Conservation (phyloP, 371 early-diverging fungal species). For the Quaeritorhiza haematococci region DNA sequence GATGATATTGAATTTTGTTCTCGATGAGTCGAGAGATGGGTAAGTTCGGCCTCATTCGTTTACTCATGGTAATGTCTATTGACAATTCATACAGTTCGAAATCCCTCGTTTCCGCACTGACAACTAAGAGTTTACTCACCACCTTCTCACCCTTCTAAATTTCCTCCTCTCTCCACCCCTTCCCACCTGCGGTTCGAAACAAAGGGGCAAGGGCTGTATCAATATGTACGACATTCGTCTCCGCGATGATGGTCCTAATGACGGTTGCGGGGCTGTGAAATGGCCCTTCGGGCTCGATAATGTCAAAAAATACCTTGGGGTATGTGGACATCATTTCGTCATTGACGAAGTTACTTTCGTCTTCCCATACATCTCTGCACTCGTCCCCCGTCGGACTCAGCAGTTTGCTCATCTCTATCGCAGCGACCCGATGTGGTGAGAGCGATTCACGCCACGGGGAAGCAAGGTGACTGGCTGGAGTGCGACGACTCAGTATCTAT, state of each 20-base stretch:
- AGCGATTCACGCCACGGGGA: slow-evolving; percentile 55
- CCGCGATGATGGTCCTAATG: slow-evolving; percentile 47
- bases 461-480: slow-evolving; percentile 56
- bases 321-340: slow-evolving; percentile 2
- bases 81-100: no score
- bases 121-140: no score
- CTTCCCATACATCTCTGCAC: slow-evolving; percentile 1
- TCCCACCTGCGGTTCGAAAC: slow-evolving; percentile 26
- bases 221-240: slow-evolving; percentile 81
- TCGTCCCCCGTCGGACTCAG: slow-evolving; percentile 8
- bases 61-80: no score
- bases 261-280: slow-evolving; percentile 54
- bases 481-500: slow-evolving; percentile 51
- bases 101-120: no score
- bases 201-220: slow-evolving; percentile 50
- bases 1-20: slow-evolving; percentile 23
- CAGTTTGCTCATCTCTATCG: slow-evolving; percentile 4
- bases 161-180: no score
- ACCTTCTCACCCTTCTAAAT: no score
- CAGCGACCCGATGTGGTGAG: slow-evolving; percentile 50
- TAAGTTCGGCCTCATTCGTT: no score
- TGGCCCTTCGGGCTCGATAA: slow-evolving; percentile 71
- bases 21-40: slow-evolving; percentile 13
- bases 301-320: slow-evolving; percentile 53
- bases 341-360: background rate